Conservation (phyloP, 2,329 filamentous ascomycete genomes). For the Diaporthe sp. region DNA sequence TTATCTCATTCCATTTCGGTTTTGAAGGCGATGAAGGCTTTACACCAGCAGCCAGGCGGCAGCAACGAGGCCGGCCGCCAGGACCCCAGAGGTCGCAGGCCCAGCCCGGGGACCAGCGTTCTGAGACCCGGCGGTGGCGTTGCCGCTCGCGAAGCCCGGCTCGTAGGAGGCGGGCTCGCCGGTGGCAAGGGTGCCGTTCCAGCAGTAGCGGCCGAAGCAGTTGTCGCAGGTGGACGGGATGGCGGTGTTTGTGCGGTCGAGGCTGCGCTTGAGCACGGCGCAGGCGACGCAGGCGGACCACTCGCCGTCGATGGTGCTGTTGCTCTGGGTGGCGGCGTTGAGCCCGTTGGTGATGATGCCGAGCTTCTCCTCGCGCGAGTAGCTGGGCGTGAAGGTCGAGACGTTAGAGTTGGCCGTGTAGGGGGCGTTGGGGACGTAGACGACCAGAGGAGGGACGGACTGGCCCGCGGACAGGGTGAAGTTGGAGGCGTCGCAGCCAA, state of each 20-base stretch:
- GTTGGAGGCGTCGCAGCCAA: constrained; percentile 67
- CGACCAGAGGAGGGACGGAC: constrained; percentile 49
- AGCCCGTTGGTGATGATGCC: constrained; percentile 89
- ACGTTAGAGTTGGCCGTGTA: constrained; percentile 84
- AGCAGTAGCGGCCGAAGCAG: constrained; percentile 91
- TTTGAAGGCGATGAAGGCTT: not conserved
- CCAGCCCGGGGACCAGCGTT: not conserved
- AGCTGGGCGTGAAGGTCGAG: constrained; percentile 79
- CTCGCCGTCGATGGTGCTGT: constrained; percentile 78
- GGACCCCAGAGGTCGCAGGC: not conserved
- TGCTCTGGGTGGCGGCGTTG: constrained; percentile 85
- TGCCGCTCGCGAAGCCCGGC: constrained; percentile 50
- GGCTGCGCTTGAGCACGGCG: constrained; percentile 83
- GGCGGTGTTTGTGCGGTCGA: constrained; percentile 76
- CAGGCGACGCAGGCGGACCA: constrained; percentile 92
- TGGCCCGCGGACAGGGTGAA: constrained; percentile 46
- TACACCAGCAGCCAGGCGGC: constrained; percentile 10
- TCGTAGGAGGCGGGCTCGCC: constrained; percentile 47
- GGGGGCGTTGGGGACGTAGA: constrained; percentile 87
- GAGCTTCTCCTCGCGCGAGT: constrained; percentile 77
- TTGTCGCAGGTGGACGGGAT: constrained; percentile 79
- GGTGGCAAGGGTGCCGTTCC: constrained; percentile 78
- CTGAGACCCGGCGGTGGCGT: constrained; percentile 31
- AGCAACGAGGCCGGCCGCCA: constrained; percentile 19
- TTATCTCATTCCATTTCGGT: not conserved